Conservation (phyloP, 2,329 filamentous ascomycete genomes). For the Esteya vermicola region DNA sequence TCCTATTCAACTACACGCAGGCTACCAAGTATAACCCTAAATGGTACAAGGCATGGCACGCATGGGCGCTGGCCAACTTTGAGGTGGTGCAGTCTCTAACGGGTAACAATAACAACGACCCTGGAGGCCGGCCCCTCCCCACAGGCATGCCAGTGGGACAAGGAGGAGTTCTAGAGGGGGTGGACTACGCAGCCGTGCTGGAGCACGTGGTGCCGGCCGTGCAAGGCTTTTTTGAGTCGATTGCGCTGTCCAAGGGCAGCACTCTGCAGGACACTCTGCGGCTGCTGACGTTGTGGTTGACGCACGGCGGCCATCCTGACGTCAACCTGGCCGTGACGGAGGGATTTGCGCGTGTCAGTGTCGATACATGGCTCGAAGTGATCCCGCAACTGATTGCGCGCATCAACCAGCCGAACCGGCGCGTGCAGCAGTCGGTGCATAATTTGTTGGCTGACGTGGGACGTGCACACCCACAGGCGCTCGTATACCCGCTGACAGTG, state of each 20-base stretch:
- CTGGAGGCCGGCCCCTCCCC: neutral
- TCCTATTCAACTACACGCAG: conserved; percentile 78
- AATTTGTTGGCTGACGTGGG: conserved; percentile 86
- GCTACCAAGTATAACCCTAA: conserved; percentile 88
- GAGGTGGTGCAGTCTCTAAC: conserved; percentile 83
- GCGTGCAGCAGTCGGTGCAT: conserved; percentile 82
- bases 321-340: conserved; percentile 82
- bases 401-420: conserved; percentile 87
- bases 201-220: conserved; percentile 92
- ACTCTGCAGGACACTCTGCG: conserved; percentile 91
- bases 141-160: neutral
- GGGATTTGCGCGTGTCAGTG: conserved; percentile 79
- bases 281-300: conserved; percentile 90
- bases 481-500: conserved; percentile 94
- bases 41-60: conserved; percentile 99
- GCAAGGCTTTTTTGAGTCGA: conserved; percentile 93
- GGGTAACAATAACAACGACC: conserved; percentile 11
- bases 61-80: conserved; percentile 96
- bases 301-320: conserved; percentile 74
- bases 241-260: conserved; percentile 78
- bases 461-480: conserved; percentile 82
- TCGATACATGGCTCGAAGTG: conserved; percentile 97
- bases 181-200: conserved; percentile 54
- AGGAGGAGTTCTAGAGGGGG: conserved; percentile 19
- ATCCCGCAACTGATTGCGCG: conserved; percentile 94